Conservation (phyloP, 2,329 filamentous ascomycete species). For the Albifimbria verrucaria region DNA sequence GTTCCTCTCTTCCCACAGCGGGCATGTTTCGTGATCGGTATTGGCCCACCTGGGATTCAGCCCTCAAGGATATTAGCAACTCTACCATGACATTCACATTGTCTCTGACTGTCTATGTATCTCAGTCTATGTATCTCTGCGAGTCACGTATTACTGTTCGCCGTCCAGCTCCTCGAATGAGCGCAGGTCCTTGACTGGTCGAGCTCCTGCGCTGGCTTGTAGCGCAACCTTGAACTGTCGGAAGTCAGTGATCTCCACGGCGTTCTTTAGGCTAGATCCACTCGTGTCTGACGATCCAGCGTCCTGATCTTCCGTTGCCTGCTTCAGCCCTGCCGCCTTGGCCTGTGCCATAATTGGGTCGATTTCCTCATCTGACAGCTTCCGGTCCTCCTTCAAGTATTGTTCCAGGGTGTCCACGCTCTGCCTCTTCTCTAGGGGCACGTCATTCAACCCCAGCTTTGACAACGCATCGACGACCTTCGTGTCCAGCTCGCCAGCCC, state of each 20-base stretch:
- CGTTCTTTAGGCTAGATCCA: constrained; percentile 32
- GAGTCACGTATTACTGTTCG: constrained; percentile 71
- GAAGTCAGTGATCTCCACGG: constrained; percentile 71
- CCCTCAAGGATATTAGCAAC: too few species aligned
- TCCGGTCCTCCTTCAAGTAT: constrained; percentile 46
- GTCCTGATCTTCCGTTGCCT: constrained; percentile 28
- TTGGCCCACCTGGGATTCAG: too few species aligned
- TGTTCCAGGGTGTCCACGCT: constrained; percentile 48
- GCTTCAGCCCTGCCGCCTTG: constrained; percentile 42
- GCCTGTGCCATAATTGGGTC: constrained; percentile 41
- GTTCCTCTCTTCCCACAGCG: too few species aligned
- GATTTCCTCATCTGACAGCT: constrained; percentile 47
- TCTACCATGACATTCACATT: not conserved
- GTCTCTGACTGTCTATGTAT: not conserved
- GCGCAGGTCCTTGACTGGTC: constrained; percentile 69
- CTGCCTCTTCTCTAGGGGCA: constrained; percentile 39
- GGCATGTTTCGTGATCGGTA: too few species aligned
- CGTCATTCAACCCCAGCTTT: constrained; percentile 30
- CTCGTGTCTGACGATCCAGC: constrained; percentile 26
- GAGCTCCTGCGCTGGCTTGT: constrained; percentile 67
- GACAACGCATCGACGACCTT: constrained; percentile 40
- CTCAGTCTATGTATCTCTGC: not conserved
- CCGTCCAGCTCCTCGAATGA: constrained; percentile 83
- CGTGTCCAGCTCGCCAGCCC: constrained; percentile 41
- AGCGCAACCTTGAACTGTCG: constrained; percentile 76